Evolutionary conservation across 2,329 filamentous ascomycete species (phyloP), one percentile per base, ranked within the genome.

Genomic region (Blastomyces silverae): DNA sequence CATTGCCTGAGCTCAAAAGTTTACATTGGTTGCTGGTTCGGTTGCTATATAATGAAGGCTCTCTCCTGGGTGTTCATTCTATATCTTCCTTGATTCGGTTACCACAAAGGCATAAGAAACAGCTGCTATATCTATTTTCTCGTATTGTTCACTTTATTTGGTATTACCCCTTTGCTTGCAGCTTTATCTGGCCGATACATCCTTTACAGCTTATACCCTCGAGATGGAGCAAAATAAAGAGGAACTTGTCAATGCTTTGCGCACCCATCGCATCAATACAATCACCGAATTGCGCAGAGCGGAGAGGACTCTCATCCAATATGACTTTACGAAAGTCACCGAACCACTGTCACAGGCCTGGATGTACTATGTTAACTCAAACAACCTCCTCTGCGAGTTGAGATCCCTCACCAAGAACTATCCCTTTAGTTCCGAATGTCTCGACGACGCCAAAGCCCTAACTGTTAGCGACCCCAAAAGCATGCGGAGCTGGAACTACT

Each of bases 401-500:
- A 81, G 87, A 25, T 84, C 85, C 31, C 76, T 91, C 31, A 90
- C 88, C 1, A 81, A 80, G 20, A 84, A 83, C 69, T 91, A 89
- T 70, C 87, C 88, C 0, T 86, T 91, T 73, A 85, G 84, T 68
- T 84, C 83, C 15, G 85, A 87, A 60, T 81, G 88, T 44, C 73
- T 91, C 1, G 81, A 84, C 61, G 87, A 89, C 71, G 88, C 88
- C 0, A 87, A 88, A 70, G 76, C 78, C 64, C 79, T 86, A 28
- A 88, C 91, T 2, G 80, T 83, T 64, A 79, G 77, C 37, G 89
- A 91, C 67, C 87, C 87, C 0, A 78, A 82, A 22, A 88, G 86
- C 68, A 86, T 86, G 69, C 82, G 86, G 31, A 90, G 87, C 72
- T 91, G 89, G 88, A 92, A 91, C 72, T 80, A 89, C 69, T 89